Evolutionary conservation across 495 filamentous ascomycete species (phyloP).

Genomic region (Xylaria castorea): DNA sequence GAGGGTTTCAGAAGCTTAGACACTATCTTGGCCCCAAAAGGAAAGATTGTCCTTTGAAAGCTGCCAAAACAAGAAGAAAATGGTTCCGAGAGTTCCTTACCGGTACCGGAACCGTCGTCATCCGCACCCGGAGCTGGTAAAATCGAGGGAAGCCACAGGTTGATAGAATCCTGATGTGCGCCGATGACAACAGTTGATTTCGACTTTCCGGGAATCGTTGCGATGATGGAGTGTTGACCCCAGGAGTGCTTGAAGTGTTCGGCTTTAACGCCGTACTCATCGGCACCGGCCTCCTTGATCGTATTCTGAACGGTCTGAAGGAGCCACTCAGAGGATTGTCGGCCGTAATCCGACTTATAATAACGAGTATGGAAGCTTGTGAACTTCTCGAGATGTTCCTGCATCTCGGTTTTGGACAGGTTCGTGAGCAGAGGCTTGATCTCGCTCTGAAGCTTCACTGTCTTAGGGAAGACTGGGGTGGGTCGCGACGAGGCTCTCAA

Average conservation of each 20-base stretch:
- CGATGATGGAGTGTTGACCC: slow-evolving; percentile 91
- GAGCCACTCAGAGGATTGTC: slow-evolving; percentile 91
- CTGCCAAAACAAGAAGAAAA: no score
- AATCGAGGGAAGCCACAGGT: slow-evolving; percentile 84
- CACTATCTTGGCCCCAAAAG: no score
- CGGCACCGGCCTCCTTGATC: slow-evolving; percentile 72
- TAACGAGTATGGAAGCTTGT: slow-evolving; percentile 87
- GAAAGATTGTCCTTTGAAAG: no score
- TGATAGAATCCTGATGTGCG: slow-evolving; percentile 78
- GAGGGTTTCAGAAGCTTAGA: no score
- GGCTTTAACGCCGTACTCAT: slow-evolving; percentile 69
- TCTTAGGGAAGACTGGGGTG: slow-evolving; percentile 68
- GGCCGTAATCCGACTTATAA: slow-evolving; percentile 84
- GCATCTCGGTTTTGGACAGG: slow-evolving; percentile 80
- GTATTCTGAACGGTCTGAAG: slow-evolving; percentile 74
- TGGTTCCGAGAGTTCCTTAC: no score
- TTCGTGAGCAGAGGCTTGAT: slow-evolving; percentile 68
- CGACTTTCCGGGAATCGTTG: slow-evolving; percentile 85
- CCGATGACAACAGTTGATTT: slow-evolving; percentile 79
- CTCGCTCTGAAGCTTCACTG: slow-evolving; percentile 69
- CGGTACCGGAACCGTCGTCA: slow-evolving; percentile 65
- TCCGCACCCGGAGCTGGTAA: slow-evolving; percentile 71
- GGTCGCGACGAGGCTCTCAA: slow-evolving; percentile 47
- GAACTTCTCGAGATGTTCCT: slow-evolving; percentile 76
- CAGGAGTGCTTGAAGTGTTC: slow-evolving; percentile 81